phyloP scores from a whole-genome alignment of 495 filamentous ascomycete genomes.

The Aspergillus homomorphus region DNA sequence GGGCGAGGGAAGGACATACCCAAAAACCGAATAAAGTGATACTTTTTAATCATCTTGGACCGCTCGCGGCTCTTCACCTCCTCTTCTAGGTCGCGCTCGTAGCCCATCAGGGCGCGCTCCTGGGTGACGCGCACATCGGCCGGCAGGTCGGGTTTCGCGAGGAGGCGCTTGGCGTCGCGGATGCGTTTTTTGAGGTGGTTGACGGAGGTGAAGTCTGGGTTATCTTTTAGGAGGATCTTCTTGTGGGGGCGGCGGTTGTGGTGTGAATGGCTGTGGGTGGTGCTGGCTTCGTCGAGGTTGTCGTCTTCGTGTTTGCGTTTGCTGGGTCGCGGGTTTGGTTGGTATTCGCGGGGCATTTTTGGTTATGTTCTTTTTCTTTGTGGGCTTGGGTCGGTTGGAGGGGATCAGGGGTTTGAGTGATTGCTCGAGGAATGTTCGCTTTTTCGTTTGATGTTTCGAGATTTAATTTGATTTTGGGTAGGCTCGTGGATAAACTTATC shows the following conservation, averaged over 20 bases:
- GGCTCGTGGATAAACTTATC: too few relatives aligned
- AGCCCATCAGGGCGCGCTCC: conserved; percentile 75
- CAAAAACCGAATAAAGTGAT: conserved; percentile 94
- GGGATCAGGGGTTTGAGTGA: neutral
- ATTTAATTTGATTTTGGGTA: neutral
- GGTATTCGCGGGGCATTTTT: conserved; percentile 12
- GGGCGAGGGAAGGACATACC: conserved; percentile 34
- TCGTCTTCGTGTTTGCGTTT: conserved; percentile 26
- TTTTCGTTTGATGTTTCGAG: too few relatives aligned
- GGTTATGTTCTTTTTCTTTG: neutral
- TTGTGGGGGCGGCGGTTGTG: conserved; percentile 13
- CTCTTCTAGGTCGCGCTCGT: conserved; percentile 65
- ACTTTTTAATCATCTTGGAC: conserved; percentile 75
- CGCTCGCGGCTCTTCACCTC: conserved; percentile 61
- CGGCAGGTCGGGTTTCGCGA: conserved; percentile 62
- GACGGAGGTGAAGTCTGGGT: conserved; percentile 41
- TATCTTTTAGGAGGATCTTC: conserved; percentile 15
- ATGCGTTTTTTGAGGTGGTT: conserved; percentile 53
- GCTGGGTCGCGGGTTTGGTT: conserved; percentile 4
- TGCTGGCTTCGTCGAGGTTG: neutral
- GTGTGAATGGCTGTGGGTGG: conserved; percentile 14
- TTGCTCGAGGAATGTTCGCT: too few relatives aligned
- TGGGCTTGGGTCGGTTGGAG: neutral
- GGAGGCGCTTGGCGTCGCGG: conserved; percentile 53
- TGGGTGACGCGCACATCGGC: conserved; percentile 71